Conservation (phyloP, 1,284 basidiomycete genomes). For the Ustilago loliicola region DNA sequence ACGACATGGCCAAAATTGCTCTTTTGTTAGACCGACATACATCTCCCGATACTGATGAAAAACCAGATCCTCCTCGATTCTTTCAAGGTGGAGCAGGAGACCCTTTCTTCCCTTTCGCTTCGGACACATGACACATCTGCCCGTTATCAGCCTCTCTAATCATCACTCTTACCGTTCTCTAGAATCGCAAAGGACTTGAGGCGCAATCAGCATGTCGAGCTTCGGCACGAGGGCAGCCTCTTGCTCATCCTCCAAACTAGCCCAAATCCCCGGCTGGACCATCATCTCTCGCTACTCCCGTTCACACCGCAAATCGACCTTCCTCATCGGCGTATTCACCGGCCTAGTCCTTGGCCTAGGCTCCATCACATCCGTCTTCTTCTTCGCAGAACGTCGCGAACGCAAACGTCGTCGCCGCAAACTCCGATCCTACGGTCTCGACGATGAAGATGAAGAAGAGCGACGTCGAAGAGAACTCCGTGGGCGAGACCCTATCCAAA, state of each 20-base stretch:
- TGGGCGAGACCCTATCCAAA: slow-evolving; percentile 42
- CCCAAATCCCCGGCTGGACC: slow-evolving; percentile 47
- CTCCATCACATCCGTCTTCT: slow-evolving; percentile 60
- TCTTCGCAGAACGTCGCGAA: slow-evolving; percentile 52
- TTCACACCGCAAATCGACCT: slow-evolving; percentile 52
- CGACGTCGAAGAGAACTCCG: slow-evolving; percentile 34
- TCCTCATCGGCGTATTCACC: slow-evolving; percentile 59
- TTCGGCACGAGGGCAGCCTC: slow-evolving; percentile 12
- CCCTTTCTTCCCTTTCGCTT: not conserved
- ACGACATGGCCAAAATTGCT: not conserved
- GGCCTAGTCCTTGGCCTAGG: slow-evolving; percentile 62
- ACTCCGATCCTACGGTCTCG: slow-evolving; percentile 35
- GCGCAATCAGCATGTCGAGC: slow-evolving; percentile 18
- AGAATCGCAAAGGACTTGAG: not conserved
- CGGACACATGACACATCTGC: not conserved
- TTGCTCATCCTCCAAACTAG: slow-evolving; percentile 31
- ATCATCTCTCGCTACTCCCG: slow-evolving; percentile 38
- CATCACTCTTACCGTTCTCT: not conserved
- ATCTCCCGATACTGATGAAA: not conserved
- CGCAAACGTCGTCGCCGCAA: slow-evolving; percentile 35
- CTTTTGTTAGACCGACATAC: not conserved
- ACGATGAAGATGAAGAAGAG: slow-evolving; percentile 49
- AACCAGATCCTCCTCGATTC: not conserved
- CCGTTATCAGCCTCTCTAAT: not conserved
- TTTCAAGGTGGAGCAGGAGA: not conserved